Evolutionary conservation across 192 early-diverging fungal species (phyloP).

Genomic region (Podila verticillata): DNA sequence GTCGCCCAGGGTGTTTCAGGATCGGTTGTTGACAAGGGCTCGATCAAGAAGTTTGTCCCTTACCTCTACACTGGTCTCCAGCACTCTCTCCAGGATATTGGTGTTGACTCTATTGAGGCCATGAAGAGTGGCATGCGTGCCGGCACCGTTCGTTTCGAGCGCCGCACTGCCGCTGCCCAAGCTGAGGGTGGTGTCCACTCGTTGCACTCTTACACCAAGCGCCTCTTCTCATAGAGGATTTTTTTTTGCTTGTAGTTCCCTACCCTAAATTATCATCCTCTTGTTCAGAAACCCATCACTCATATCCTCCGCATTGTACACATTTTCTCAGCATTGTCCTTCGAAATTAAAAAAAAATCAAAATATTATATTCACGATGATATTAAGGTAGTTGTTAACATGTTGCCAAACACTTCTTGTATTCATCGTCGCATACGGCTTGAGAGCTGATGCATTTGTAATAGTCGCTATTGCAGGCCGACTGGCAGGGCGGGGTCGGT

Average conservation of each 20-base stretch:
- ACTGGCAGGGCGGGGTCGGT: conserved; percentile 22
- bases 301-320: neutral
- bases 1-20: conserved; percentile 99
- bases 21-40: conserved; percentile 97
- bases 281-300: neutral
- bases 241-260: neutral
- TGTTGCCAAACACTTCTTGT: neutral
- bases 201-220: conserved; percentile 53
- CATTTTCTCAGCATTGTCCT: neutral
- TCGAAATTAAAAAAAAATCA: neutral
- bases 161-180: conserved; percentile 93
- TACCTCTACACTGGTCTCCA: conserved; percentile 95
- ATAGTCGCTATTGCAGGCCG: conserved; percentile 26
- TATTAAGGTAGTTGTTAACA: neutral
- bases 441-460: conserved; percentile 30
- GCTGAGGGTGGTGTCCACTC: conserved; percentile 95
- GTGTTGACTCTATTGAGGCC: conserved; percentile 70
- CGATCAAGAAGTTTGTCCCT: conserved; percentile 90
- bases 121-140: conserved; percentile 73
- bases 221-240: conserved; percentile 46
- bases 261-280: neutral
- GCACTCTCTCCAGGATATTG: conserved; percentile 98
- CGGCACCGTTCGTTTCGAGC: conserved; percentile 92
- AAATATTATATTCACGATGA: neutral
- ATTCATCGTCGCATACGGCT: neutral